Conservation (phyloP, 176 grass and related monocot genomes). For the Dactylis glomerata region DNA sequence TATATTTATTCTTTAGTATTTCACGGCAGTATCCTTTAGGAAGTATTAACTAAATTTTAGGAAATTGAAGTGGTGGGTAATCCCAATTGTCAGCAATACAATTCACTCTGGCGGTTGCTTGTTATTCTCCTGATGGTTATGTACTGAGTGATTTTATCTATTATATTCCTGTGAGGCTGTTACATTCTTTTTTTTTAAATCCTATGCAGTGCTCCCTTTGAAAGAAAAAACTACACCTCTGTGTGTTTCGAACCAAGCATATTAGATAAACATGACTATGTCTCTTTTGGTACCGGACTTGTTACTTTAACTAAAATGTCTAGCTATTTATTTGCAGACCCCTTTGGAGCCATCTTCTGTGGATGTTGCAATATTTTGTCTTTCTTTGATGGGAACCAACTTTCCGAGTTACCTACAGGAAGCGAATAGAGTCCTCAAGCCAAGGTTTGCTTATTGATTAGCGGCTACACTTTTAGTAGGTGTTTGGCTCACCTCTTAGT, state of each 20-base stretch:
- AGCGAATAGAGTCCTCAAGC: slow-evolving; percentile 84
- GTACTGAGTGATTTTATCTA: neutral
- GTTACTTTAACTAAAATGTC: slow-evolving; percentile 26
- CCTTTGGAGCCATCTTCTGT: slow-evolving; percentile 72
- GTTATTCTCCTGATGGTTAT: neutral
- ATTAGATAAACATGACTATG: neutral
- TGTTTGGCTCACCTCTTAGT: neutral
- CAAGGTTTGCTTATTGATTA: slow-evolving; percentile 52
- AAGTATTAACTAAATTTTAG: neutral
- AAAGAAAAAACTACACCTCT: neutral
- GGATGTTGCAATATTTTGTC: slow-evolving; percentile 95
- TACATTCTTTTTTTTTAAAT: neutral
- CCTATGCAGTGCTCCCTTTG: neutral
- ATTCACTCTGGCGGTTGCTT: neutral
- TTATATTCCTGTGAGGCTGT: neutral
- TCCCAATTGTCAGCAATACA: neutral
- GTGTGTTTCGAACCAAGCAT: neutral
- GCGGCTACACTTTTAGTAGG: neutral
- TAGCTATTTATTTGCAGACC: slow-evolving; percentile 53
- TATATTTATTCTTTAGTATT: slow-evolving; percentile 1
- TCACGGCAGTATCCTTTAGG: neutral
- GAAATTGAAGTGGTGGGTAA: neutral
- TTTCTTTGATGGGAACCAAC: slow-evolving; percentile 92
- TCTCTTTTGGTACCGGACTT: neutral
- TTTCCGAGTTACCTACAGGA: slow-evolving; percentile 79